Evolutionary conservation across 441 rosid species (phyloP), one percentile per base, ranked within the genome.

Genomic region (Populus hybrid): DNA sequence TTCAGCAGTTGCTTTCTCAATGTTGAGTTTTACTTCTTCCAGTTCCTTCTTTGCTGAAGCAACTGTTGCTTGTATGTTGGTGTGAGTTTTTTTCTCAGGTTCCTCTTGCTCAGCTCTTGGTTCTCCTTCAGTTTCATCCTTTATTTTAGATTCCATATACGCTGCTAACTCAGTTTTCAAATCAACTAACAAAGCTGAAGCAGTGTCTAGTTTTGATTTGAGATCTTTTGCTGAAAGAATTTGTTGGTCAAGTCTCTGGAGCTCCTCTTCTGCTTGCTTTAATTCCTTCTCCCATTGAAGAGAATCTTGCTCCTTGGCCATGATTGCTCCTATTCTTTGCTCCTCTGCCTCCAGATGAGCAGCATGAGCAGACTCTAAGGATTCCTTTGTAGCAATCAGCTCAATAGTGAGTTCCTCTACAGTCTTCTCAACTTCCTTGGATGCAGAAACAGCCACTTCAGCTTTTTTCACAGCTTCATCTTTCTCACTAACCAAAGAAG

Each of bases 271-370:
- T 34, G 93, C 94, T 81, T 89, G 97, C 87, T 88, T 90, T 76
- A 95, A 72, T 77, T 93, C 97, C 89, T 89, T 92, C 85, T 95
- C 98, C 99, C 98, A 93, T 4, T 84, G 81, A 77, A 85, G 90
- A 74, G 89, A 84, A 77, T 95, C 97, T 78, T 93, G 98, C 82
- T 93, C 98, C 84, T 85, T 89, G 5, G 94, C 97, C 94, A 93
- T 87, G 61, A 93, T 91, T 69, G 97, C 95, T 73, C 97, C 98
- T 54, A 92, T 90, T 85, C 97, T 89, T 74, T 91, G 91, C 63
- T 95, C 98, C 85, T 95, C 99, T 0, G 97, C 98, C 81, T 92
- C 99, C 83, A 92, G 76, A 81, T 93, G 98, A 20, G 92, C 87
- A 78, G 97, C 92, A 81, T 93, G 98, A 59, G 97, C 98, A 42